Evolutionary conservation across 2,329 filamentous ascomycete species (phyloP).

Genomic region (Fusarium subtropicale): DNA sequence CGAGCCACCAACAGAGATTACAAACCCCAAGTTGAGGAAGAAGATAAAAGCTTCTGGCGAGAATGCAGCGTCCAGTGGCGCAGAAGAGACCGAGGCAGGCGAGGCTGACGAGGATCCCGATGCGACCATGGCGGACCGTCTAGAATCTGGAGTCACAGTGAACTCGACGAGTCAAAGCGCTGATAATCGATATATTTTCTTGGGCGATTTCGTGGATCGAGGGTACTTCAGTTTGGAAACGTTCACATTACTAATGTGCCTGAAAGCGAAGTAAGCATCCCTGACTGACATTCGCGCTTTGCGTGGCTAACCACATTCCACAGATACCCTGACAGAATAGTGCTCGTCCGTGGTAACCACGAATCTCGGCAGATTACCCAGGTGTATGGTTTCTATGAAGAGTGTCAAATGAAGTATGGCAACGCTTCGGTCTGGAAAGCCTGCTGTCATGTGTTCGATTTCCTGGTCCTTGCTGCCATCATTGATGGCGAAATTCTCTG

Average conservation of each 20-base stretch:
- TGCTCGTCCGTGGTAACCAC: conserved; percentile 97
- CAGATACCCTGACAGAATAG: conserved; percentile 94
- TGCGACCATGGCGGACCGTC: conserved; percentile 47
- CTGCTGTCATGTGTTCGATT: conserved; percentile 99
- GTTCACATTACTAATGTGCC: conserved; percentile 94
- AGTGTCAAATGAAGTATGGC: conserved; percentile 97
- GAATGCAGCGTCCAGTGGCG: conserved; percentile 61
- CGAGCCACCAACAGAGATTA: conserved; percentile 90
- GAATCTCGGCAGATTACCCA: conserved; percentile 98
- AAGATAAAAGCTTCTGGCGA: conserved; percentile 72
- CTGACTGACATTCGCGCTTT: background rate
- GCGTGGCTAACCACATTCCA: conserved; percentile 36
- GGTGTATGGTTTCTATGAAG: conserved; percentile 98
- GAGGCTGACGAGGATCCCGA: conserved; percentile 52
- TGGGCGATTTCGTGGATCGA: conserved; percentile 95
- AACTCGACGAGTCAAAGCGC: conserved; percentile 59
- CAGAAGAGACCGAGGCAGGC: conserved; percentile 61
- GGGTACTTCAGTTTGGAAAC: conserved; percentile 98
- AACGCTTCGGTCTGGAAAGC: conserved; percentile 99
- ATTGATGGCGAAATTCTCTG: conserved; percentile 99
- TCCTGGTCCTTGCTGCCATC: conserved; percentile 93
- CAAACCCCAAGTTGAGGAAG: conserved; percentile 85
- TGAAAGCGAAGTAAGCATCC: conserved; percentile 75
- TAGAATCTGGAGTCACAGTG: conserved; percentile 52
- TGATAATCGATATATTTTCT: conserved; percentile 68